Percentiles rank a stretch among this genome's conserved stretches.
Conservation (phyloP, 257 asterid genomes). For the Solanum ossicruentum region DNA sequence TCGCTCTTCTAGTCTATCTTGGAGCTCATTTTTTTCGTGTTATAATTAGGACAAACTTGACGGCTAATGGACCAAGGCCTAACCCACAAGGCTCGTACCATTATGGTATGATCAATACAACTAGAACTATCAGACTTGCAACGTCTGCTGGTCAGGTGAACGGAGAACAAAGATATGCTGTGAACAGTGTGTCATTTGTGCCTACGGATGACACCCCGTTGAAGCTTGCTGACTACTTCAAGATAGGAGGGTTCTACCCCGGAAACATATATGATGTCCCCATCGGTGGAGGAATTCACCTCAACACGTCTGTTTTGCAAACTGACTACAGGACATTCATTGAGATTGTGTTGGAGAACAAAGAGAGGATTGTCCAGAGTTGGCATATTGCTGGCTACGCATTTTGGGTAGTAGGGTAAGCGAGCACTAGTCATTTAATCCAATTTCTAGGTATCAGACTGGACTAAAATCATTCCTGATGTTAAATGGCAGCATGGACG, state of each 20-base stretch:
- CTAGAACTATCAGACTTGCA: constrained; percentile 7
- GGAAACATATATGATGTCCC: constrained; percentile 31
- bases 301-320: constrained; percentile 58
- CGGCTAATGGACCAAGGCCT: constrained; percentile 16
- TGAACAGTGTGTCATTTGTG: constrained; percentile 8
- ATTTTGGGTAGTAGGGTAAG: constrained; percentile 94
- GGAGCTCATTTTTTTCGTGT: neutral
- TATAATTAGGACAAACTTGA: constrained; percentile 3
- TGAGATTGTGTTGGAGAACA: constrained; percentile 63
- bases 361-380: constrained; percentile 64
- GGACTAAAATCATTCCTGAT: neutral
- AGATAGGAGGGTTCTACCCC: neutral
- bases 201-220: constrained; percentile 6
- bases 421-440: constrained; percentile 16
- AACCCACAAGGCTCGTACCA: constrained; percentile 12
- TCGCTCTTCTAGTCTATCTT: neutral
- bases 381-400: constrained; percentile 75
- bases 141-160: constrained; percentile 2
- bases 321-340: constrained; percentile 57
- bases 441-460: neutral
- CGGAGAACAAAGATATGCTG: constrained; percentile 6
- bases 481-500: constrained; percentile 42
- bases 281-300: constrained; percentile 63
- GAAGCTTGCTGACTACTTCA: constrained; percentile 10
- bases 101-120: constrained; percentile 7